Evolutionary conservation across 768 basidiomycete genomes (phyloP), one percentile per base, ranked within the genome.

Genomic region (Paxillus ammoniavirescens): DNA sequence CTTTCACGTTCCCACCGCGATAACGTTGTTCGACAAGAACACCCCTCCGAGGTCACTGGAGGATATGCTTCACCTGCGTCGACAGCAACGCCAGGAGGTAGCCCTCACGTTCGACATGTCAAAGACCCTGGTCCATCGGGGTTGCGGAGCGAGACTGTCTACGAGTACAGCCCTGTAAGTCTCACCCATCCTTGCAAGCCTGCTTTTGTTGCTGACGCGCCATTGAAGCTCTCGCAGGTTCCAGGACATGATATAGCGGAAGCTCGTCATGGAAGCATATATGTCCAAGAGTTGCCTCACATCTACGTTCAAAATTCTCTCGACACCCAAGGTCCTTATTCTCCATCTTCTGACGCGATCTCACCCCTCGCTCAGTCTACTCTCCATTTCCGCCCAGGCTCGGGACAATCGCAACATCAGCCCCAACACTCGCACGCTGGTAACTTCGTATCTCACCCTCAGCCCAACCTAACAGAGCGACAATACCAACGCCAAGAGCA

Each of bases 21-120:
- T 12, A 68, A 65, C 30, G 58, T 69, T 10, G 60, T 23, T 1
- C 58, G 58, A n/a, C 64, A 58, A 35, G 68, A 69, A 28, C 58
- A 56, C 17, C 6, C 56, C 4, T 18, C 60, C 33, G 65, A 66
- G n/a, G 41, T 42, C 23, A 48, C 60, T 9, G 68, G 62, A 15
- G 71, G 66, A 13, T 78, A 78, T 44, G 61, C 77, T 35, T 78
- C 78, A 0, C 77, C 78, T 14, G 61, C 74, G 2, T 77, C 77
- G 18, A 78, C 77, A 4, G 65, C 77, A 21, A 77, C 77, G 1
- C 73, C 78, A 7, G 67, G 67, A 21, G 68, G 66, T 12, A 73
- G 69, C 55, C 69, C 75, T 21, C 70, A 60, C 48, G 37, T 60
- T 35, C 65, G 61, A 23, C 55, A 64, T 12, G 56, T 56, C 43